Conservation (phyloP, 2,329 filamentous ascomycete species). For the Cordyceps farinosa region DNA sequence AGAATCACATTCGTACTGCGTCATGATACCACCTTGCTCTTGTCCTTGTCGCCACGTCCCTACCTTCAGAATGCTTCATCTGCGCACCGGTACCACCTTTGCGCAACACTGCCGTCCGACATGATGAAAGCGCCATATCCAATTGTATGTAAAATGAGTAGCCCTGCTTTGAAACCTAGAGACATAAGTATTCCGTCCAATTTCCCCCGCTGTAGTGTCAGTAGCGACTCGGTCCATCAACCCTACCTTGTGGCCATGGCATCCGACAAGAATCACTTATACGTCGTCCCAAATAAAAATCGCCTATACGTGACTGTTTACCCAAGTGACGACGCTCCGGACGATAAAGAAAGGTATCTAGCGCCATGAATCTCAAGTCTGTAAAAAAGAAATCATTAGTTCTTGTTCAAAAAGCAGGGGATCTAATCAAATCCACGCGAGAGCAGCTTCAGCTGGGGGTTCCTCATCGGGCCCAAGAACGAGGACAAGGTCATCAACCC, state of each 20-base stretch:
- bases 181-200: not conserved
- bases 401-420: not conserved
- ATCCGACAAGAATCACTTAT: constrained; percentile 8
- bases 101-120: constrained; percentile 7
- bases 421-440: not conserved
- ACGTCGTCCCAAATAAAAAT: constrained; percentile 6
- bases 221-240: not conserved
- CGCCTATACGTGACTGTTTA: constrained; percentile 15
- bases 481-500: constrained; percentile 13
- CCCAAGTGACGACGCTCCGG: constrained; percentile 5
- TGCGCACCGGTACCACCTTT: not conserved
- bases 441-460: constrained; percentile 16
- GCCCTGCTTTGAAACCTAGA: not conserved
- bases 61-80: not conserved
- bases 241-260: not conserved
- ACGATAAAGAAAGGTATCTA: constrained; percentile 9
- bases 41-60: not conserved
- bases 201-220: not conserved
- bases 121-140: not conserved
- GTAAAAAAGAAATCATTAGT: not conserved
- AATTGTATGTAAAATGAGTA: not conserved
- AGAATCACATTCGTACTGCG: not conserved
- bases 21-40: not conserved
- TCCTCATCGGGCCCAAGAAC: constrained; percentile 16
- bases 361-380: not conserved